Evolutionary conservation across 169 alveolate species (phyloP).

Genomic region (Plasmodium knowlesi): DNA sequence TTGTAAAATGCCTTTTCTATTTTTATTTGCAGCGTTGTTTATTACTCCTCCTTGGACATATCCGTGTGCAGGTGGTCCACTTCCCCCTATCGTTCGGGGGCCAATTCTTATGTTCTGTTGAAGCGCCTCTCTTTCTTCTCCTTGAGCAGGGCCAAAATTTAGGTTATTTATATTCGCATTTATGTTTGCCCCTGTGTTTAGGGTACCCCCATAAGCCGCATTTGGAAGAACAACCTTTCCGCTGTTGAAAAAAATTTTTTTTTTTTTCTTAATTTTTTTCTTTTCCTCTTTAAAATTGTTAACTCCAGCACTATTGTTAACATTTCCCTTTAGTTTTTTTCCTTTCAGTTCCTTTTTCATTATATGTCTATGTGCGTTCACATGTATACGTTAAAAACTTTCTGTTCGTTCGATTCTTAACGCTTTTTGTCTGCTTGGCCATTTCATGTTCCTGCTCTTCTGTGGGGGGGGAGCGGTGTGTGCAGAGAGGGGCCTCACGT

Average conservation of each 20-base stretch:
- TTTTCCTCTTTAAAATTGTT: slow-evolving; percentile 2
- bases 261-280: slow-evolving; percentile 13
- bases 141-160: not conserved
- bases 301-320: slow-evolving; percentile 1
- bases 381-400: not conserved
- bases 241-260: not conserved
- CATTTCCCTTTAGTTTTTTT: slow-evolving; percentile 12
- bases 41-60: not conserved
- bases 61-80: not conserved
- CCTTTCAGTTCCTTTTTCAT: slow-evolving; percentile 52
- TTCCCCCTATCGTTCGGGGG: not conserved
- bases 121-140: not conserved
- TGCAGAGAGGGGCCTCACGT: not conserved
- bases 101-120: not conserved
- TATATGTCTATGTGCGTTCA: not conserved
- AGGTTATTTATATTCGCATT: not conserved
- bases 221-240: not conserved
- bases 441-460: not conserved
- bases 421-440: not conserved
- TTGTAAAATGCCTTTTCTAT: not conserved
- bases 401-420: not conserved
- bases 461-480: not conserved
- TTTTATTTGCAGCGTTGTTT: not conserved
- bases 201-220: not conserved
- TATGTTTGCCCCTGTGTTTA: not conserved